Percentiles rank a stretch among this genome's conserved stretches.
phyloP scores from a whole-genome alignment of 106 monocot genomes.

The Allium cepa region DNA sequence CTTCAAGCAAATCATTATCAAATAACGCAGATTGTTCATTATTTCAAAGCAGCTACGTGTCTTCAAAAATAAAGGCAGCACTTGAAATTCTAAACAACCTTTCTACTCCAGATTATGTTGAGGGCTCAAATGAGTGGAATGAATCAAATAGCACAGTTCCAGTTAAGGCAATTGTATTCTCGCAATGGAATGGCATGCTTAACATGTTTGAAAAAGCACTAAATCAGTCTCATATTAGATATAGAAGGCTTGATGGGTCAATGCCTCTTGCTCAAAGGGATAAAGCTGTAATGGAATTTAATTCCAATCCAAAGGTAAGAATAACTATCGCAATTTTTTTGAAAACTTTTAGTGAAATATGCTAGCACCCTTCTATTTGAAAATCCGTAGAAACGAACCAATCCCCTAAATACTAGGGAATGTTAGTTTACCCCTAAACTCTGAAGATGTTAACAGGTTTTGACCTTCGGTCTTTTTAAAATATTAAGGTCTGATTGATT shows the following conservation, averaged over 20 bases:
- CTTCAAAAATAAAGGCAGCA: slow-evolving; percentile 69
- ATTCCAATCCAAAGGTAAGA: slow-evolving; percentile 74
- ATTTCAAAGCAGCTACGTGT: slow-evolving; percentile 32
- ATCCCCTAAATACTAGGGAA: too few species aligned
- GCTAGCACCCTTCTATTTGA: background rate
- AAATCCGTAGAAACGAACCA: too few species aligned
- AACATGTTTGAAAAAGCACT: slow-evolving; percentile 67
- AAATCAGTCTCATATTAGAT: slow-evolving; percentile 59
- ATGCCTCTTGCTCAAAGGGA: slow-evolving; percentile 79
- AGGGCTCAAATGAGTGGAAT: background rate
- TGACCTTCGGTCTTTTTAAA: too few species aligned
- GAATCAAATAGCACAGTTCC: slow-evolving; percentile 18
- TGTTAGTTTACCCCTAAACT: too few species aligned
- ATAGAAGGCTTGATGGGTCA: slow-evolving; percentile 82
- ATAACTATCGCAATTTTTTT: background rate
- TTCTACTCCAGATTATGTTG: slow-evolving; percentile 11
- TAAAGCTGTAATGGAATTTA: slow-evolving; percentile 75
- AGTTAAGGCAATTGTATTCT: slow-evolving; percentile 86
- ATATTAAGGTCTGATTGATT: too few species aligned
- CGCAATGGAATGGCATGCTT: slow-evolving; percentile 97
- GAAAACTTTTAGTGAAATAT: background rate
- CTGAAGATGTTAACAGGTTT: too few species aligned
- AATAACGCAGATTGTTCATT: slow-evolving; percentile 29
- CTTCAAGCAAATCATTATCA: slow-evolving; percentile 13
- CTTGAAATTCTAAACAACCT: slow-evolving; percentile 66